Percentiles rank a stretch among this genome's conserved stretches.
Evolutionary conservation across 106 monocot genomes (phyloP).

Genomic region (Dendrobium huoshanense): DNA sequence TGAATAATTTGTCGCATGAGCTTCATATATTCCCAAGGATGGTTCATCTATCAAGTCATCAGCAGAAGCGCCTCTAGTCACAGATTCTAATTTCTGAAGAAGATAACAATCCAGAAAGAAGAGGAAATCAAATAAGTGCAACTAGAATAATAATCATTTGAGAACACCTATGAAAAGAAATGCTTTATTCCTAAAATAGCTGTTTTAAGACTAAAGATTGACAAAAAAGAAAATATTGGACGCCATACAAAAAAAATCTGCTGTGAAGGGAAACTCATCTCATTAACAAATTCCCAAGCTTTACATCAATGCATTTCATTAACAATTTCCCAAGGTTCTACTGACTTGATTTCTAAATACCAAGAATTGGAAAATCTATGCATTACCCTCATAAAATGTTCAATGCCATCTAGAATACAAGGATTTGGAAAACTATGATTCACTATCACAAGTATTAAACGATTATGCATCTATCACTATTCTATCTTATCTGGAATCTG

Average conservation of each 20-base stretch:
- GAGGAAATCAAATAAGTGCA: neutral
- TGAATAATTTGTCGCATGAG: conserved; percentile 16
- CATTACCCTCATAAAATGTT: neutral
- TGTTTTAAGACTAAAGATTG: too few species aligned
- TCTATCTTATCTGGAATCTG: neutral
- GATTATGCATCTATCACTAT: neutral
- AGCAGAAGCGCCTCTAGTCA: conserved; percentile 19
- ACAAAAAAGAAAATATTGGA: neutral
- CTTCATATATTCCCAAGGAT: conserved; percentile 14
- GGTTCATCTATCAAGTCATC: conserved; percentile 26
- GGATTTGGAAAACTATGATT: neutral
- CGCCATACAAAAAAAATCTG: neutral
- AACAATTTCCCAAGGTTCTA: neutral
- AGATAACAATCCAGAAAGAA: neutral
- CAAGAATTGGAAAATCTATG: neutral
- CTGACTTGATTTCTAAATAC: neutral
- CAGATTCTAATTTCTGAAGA: conserved; percentile 45
- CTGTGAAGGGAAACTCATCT: too few species aligned
- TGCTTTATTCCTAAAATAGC: too few species aligned
- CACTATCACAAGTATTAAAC: neutral
- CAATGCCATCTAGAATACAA: neutral
- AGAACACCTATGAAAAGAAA: neutral
- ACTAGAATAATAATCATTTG: neutral
- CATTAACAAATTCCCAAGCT: neutral
- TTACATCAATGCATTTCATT: neutral